These are phyloP conservation scores for Mycosphaerella sp. DNA, from an alignment of 2,329 filamentous ascomycete genomes.

Conservation along the genomic window DNA sequence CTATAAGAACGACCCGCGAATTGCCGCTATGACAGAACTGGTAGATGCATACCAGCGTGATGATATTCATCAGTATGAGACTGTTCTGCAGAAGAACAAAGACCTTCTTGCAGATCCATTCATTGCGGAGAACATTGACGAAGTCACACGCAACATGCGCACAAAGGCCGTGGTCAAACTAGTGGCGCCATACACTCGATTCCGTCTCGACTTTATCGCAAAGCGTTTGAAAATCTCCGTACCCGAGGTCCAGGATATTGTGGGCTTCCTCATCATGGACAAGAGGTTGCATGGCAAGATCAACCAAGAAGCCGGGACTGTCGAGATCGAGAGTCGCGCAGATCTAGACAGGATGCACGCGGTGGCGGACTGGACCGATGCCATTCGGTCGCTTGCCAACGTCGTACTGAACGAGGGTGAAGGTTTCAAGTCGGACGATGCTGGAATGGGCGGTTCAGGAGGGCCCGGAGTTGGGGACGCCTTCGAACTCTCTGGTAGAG, in stretches of 20 bases:
- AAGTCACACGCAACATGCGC: conserved; percentile 96
- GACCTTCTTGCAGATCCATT: conserved; percentile 89
- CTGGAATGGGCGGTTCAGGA: conserved; percentile 4
- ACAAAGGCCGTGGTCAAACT: conserved; percentile 92
- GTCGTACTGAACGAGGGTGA: conserved; percentile 73
- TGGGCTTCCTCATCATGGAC: conserved; percentile 91
- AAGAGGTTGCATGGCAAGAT: conserved; percentile 81
- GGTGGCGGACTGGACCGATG: conserved; percentile 64
- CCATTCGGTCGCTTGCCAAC: conserved; percentile 62
- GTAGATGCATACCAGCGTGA: conserved; percentile 96
- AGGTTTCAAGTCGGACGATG: conserved; percentile 54
- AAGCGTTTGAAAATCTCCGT: conserved; percentile 79
- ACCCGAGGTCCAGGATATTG: conserved; percentile 84
- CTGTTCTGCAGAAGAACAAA: conserved; percentile 76
- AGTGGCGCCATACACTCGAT: conserved; percentile 89
- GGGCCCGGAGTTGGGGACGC: conserved; percentile 3
- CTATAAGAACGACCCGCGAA: conserved; percentile 91
- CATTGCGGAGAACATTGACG: conserved; percentile 98
- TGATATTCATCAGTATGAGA: conserved; percentile 87
- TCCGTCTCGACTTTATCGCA: conserved; percentile 82
- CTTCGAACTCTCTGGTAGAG: background rate
- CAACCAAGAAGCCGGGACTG: conserved; percentile 76
- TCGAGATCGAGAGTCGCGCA: conserved; percentile 69
- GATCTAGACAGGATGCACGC: conserved; percentile 70
- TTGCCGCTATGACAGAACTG: conserved; percentile 93